phyloP scores from a whole-genome alignment of 495 filamentous ascomycete species.

The Cercophora scortea region DNA sequence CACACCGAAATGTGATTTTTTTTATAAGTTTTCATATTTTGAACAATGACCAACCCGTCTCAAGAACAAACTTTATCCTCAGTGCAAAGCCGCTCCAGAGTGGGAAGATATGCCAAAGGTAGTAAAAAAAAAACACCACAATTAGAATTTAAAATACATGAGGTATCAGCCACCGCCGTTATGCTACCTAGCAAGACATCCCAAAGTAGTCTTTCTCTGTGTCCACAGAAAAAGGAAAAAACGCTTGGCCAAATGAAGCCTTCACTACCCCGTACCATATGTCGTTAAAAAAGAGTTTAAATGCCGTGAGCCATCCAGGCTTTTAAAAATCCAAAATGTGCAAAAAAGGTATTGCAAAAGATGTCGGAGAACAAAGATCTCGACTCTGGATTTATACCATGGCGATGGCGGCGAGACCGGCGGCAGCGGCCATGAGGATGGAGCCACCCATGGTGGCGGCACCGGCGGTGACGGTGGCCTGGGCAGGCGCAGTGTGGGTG shows the following conservation, averaged over 20 bases:
- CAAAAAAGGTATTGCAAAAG: background rate
- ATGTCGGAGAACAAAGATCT: background rate
- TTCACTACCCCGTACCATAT: conserved; percentile 3
- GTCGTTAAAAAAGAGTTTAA: conserved; percentile 2
- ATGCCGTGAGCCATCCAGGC: conserved; percentile 4
- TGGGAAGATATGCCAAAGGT: conserved; percentile 20
- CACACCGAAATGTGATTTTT: no score
- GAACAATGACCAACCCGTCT: no score
- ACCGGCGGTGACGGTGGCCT: conserved; percentile 35
- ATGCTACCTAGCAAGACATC: no score
- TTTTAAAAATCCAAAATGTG: conserved; percentile 1
- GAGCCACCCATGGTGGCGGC: conserved; percentile 37
- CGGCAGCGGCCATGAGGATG: conserved; percentile 39
- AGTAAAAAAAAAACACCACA: conserved; percentile 13
- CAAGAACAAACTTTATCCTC: background rate
- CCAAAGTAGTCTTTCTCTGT: background rate
- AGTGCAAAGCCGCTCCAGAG: conserved; percentile 9
- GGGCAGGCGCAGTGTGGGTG: conserved; percentile 21
- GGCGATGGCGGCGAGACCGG: conserved; percentile 43
- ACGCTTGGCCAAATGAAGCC: background rate
- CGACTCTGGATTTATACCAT: conserved; percentile 36
- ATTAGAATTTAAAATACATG: conserved; percentile 43
- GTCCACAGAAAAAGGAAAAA: no score
- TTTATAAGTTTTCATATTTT: background rate
- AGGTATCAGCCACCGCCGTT: conserved; percentile 16